Evolutionary conservation across 805 yeast species (phyloP), one percentile per base, ranked within the genome.

Genomic region (Barnettozyma botsteinii): DNA sequence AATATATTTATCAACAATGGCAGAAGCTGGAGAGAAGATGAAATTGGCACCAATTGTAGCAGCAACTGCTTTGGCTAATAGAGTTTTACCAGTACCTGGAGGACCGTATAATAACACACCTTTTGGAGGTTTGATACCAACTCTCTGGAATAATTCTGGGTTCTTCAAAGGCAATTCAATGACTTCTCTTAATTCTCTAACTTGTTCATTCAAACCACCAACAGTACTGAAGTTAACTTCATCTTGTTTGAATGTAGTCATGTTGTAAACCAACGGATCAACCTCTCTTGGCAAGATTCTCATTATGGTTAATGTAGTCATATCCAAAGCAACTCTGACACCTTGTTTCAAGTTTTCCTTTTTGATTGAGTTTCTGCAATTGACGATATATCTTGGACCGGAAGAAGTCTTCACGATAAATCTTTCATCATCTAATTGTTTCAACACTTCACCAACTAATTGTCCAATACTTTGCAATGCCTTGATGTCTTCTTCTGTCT

Each of bases 241-340:
- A 46, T 96, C 98, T n/a, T 96, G 96, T 62, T 89, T 95, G 57
- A 93, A 86, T 3, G 95, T 82, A 5, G 98, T 89, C 98, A 93
- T 93, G 65, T 91, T 93, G 64, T 93, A 93, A 48, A 93, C 98
- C 57, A 89, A 72, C 11, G 98, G 98, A 65, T 93, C 98, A 36
- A 95, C 98, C 64, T 93, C 98, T 57, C 98, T 78, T 14, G 98
- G 98, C 53, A 93, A 72, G 32, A 93, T 82, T 57, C 98, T 79
- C 98, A 93, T 93, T 46, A 93, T 93, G 15, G 98, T 93, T 53
- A 93, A 72, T 0, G 98, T 93, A 20, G 98, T 93, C 84, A 93
- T 93, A 65, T 93, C 98, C 53, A 93, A 70, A 13, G 98, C 93
- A 33, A 93, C 98, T 60, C 98, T 78, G 18, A 89, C 89, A 37